Evolutionary conservation across 208 protist genomes (phyloP).

Genomic region (Wallacemonas sp.): DNA sequence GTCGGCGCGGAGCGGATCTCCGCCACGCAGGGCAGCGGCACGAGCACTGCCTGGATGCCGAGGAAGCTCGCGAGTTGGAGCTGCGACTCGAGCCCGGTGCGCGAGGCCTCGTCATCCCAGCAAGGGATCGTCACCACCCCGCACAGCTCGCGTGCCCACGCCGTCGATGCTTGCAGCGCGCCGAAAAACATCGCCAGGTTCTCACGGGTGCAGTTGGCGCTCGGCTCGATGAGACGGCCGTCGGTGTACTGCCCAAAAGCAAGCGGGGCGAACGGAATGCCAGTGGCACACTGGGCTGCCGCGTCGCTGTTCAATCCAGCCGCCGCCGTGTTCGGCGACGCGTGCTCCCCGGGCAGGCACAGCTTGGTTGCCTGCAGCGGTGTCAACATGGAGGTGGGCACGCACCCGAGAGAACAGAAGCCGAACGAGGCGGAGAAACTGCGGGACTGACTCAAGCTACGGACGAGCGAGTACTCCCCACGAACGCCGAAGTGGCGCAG

Average conservation of each 20-base stretch:
- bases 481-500: slow-evolving; percentile 58
- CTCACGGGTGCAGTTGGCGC: neutral
- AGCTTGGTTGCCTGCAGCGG: slow-evolving; percentile 19
- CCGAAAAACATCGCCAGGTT: slow-evolving; percentile 14
- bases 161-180: slow-evolving; percentile 42
- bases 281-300: neutral
- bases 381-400: slow-evolving; percentile 12
- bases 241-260: slow-evolving; percentile 10
- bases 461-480: slow-evolving; percentile 33
- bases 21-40: slow-evolving; percentile 55
- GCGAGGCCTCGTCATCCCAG: slow-evolving; percentile 36
- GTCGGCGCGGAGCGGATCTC: neutral
- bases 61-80: slow-evolving; percentile 79
- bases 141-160: slow-evolving; percentile 49
- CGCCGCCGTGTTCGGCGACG: neutral
- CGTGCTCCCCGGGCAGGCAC: neutral
- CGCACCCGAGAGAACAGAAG: slow-evolving; percentile 28
- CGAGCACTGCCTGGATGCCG: slow-evolving; percentile 57
- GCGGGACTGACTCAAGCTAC: slow-evolving; percentile 35
- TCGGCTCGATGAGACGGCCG: neutral
- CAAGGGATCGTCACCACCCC: slow-evolving; percentile 38
- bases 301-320: neutral
- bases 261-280: neutral
- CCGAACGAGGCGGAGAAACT: slow-evolving; percentile 42
- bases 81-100: slow-evolving; percentile 36